phyloP scores from a whole-genome alignment of 1,139 yeast genomes.

The Hyphopichia fennica region DNA sequence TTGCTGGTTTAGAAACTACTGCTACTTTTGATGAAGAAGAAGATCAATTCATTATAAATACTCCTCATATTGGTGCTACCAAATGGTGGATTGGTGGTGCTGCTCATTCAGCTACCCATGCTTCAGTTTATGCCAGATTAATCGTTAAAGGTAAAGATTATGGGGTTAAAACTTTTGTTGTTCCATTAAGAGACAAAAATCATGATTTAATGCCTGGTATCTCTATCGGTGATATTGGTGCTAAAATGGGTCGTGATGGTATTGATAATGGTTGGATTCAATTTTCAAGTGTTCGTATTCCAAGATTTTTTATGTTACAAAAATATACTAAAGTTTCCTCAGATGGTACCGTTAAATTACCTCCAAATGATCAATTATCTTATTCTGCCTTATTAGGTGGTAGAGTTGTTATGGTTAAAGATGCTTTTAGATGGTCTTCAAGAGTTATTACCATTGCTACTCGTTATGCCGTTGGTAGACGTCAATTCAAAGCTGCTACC shows the following conservation, averaged over 20 bases:
- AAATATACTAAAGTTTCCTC: constrained; percentile 73
- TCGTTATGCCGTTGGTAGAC: constrained; percentile 85
- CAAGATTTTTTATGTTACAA: constrained; percentile 80
- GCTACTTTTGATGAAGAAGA: constrained; percentile 70
- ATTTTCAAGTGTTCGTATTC: constrained; percentile 77
- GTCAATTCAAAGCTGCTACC: constrained; percentile 66
- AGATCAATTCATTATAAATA: constrained; percentile 72
- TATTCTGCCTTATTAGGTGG: constrained; percentile 88
- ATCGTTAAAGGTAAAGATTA: constrained; percentile 80
- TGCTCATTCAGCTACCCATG: constrained; percentile 88
- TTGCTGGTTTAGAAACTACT: constrained; percentile 89
- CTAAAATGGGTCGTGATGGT: constrained; percentile 90
- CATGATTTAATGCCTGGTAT: constrained; percentile 78
- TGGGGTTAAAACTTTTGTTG: constrained; percentile 89
- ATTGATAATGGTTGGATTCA: constrained; percentile 96
- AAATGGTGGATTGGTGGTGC: constrained; percentile 99
- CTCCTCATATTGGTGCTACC: constrained; percentile 90
- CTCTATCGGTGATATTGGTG: constrained; percentile 86
- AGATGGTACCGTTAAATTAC: constrained; percentile 67
- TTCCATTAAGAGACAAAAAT: constrained; percentile 75
- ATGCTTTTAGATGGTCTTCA: constrained; percentile 78
- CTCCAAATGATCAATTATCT: constrained; percentile 84
- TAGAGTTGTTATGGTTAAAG: constrained; percentile 85
- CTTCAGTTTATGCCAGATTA: constrained; percentile 78
- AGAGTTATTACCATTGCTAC: constrained; percentile 81